Percentiles rank a stretch among this genome's conserved stretches.
These are phyloP conservation scores for Ceratocystis destructans DNA, from an alignment of 2,329 filamentous ascomycete species.

Conservation along the genomic window DNA sequence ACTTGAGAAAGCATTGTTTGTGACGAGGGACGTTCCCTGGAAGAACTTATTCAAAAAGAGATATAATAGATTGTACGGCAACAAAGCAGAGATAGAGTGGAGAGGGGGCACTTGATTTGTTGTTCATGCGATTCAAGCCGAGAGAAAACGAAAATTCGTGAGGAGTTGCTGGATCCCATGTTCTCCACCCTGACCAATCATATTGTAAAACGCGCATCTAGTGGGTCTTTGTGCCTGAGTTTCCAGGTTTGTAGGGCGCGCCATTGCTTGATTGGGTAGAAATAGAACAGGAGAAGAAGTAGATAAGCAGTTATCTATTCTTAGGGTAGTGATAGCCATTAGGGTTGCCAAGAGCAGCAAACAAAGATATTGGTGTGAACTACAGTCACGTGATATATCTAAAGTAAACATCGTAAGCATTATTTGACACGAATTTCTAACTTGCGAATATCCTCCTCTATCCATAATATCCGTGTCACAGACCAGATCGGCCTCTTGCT, in stretches of 20 bases:
- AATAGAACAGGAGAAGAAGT: not conserved
- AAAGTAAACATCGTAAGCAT: too few species aligned
- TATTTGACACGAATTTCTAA: too few species aligned
- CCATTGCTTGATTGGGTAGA: not conserved
- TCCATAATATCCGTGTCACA: too few species aligned
- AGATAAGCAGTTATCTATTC: not conserved
- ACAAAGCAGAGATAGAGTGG: slow-evolving; percentile 9
- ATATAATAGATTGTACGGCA: not conserved
- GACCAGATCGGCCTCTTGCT: too few species aligned
- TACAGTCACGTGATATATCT: too few species aligned
- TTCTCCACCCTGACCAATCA: slow-evolving; percentile 1
- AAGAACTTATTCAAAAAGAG: not conserved
- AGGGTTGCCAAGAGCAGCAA: not conserved
- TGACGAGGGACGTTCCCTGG: too few species aligned
- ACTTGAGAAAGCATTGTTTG: slow-evolving; percentile 48
- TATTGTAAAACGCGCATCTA: not conserved
- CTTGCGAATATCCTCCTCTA: too few species aligned
- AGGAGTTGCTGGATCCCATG: slow-evolving; percentile 5
- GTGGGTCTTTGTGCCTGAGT: slow-evolving; percentile 1
- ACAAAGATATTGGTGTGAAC: too few species aligned
- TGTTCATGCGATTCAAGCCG: not conserved
- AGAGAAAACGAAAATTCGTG: slow-evolving; percentile 4
- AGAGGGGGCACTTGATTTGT: not conserved
- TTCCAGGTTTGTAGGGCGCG: not conserved
- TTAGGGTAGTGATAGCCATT: not conserved